Base-by-base conservation (phyloP, 2,329 filamentous ascomycete genomes). In the Thelonectria rubi region DNA sequence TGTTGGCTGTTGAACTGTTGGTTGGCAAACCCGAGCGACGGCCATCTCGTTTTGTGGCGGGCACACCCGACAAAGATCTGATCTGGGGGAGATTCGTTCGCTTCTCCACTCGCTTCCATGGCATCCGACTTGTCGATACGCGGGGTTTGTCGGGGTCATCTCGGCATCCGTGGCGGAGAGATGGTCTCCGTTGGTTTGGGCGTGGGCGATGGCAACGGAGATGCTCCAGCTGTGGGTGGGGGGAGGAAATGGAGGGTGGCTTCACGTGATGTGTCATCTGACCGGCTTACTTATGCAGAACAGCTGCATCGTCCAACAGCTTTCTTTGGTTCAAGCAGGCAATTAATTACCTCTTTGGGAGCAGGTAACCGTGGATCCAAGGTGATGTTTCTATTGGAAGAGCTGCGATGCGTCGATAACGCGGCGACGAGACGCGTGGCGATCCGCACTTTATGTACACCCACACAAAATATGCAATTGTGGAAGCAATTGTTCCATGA, bases 41-140 rank as follows among this genome's bases (percentile, higher is more conserved):
- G 21, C 30, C 24, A 52, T 39, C 39, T 15, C 45, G 26, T 39
- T 34, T 37, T 20, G 46, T 58, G 40, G 30, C 48, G 46, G 37
- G 5, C n/a, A 30, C 37, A 47, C 37, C 39, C 14, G 40, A 17
- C 15, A 30, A 30, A 47, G 45, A 47, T 47, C 45, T 47, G 21
- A 47, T 47, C 45, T 32, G 21, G 45, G 11, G 24, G 21, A 47
- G 39, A 37, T 43, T 24, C 12, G 10, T 24, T 37, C 18, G 18
- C 30, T 55, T 55, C 45, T 49, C 57, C 57, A 60, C 51, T 39
- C 50, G 15, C 21, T n/a, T 18, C 45, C 24, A 60, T 37, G 46
- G 51, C 39, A 47, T 24, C 45, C 39, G 26, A 20, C 30, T n/a
- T 32, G 17, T 7, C 11, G 7, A 17, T 14, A 17, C 24, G 14